A percentile compares a stretch with the other conserved stretches of the same genome.
Conservation (phyloP, 345 rosid genomes). For the Ricinus communis region DNA sequence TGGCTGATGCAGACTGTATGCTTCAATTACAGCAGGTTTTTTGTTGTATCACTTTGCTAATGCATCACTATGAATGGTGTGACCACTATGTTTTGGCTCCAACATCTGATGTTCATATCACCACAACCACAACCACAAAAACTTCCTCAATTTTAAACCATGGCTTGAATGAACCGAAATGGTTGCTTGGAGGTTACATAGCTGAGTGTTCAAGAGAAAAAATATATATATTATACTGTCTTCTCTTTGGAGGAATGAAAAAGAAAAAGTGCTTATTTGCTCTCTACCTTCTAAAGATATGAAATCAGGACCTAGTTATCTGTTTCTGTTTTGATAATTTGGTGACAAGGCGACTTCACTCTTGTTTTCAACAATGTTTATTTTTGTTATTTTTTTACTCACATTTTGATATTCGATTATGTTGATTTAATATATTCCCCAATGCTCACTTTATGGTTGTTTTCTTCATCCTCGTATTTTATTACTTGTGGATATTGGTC, state of each 20-base stretch:
- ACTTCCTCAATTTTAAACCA: background rate
- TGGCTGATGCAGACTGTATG: background rate
- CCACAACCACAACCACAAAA: background rate
- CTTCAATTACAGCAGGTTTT: background rate
- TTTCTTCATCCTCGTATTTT: conserved; percentile 10
- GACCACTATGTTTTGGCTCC: background rate
- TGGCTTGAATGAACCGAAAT: background rate
- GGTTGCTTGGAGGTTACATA: background rate
- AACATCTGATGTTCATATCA: background rate
- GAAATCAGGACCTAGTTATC: background rate
- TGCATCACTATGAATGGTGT: background rate
- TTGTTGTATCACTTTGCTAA: background rate
- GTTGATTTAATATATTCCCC: background rate
- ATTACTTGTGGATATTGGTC: background rate
- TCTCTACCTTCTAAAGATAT: background rate
- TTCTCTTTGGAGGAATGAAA: background rate
- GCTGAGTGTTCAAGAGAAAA: background rate
- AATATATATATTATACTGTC: background rate
- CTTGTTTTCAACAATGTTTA: background rate
- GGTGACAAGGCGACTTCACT: background rate
- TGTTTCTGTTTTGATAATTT: background rate
- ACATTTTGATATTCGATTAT: background rate
- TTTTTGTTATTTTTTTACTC: background rate
- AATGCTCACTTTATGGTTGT: background rate
- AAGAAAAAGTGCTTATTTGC: background rate